These are phyloP conservation scores for Acaromyces ingoldii DNA, from an alignment of 1,284 basidiomycete genomes.

Conservation along the genomic window DNA sequence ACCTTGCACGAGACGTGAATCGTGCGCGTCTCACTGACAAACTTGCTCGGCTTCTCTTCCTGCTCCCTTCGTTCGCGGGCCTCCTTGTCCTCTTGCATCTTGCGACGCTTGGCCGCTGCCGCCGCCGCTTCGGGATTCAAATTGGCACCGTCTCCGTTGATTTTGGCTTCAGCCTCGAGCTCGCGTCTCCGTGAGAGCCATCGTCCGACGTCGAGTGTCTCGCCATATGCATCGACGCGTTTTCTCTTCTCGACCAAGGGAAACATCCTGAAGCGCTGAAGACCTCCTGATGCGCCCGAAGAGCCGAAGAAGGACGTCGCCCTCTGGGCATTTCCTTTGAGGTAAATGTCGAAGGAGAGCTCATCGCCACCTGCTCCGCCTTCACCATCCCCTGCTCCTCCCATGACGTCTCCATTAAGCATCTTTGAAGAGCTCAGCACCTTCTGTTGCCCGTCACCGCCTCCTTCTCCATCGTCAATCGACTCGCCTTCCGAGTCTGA, in stretches of 20 bases:
- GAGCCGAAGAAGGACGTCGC: slow-evolving; percentile 72
- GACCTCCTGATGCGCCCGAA: slow-evolving; percentile 30
- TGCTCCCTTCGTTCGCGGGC: slow-evolving; percentile 4
- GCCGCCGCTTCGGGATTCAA: neutral
- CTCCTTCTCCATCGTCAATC: slow-evolving; percentile 57
- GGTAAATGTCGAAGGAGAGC: slow-evolving; percentile 88
- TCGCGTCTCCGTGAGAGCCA: slow-evolving; percentile 50
- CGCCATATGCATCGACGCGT: slow-evolving; percentile 89
- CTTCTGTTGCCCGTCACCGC: slow-evolving; percentile 17
- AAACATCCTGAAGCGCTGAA: slow-evolving; percentile 95
- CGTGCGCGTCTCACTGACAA: slow-evolving; percentile 67
- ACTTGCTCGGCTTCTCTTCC: slow-evolving; percentile 69
- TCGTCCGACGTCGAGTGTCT: slow-evolving; percentile 78
- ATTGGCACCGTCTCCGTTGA: neutral
- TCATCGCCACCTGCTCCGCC: slow-evolving; percentile 42
- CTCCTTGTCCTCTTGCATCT: slow-evolving; percentile 40
- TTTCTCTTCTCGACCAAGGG: slow-evolving; percentile 90
- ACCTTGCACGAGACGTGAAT: slow-evolving; percentile 77
- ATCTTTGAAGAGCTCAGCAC: slow-evolving; percentile 1
- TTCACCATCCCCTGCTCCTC: slow-evolving; percentile 7
- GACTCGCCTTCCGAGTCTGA: slow-evolving; percentile 59
- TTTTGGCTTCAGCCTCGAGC: slow-evolving; percentile 26
- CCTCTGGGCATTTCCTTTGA: slow-evolving; percentile 85
- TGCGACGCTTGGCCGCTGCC: slow-evolving; percentile 66
- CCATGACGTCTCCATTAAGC: neutral